phyloP scores from a whole-genome alignment of 352 stramenopile genomes.

The Pseudoperonospora humuli region DNA sequence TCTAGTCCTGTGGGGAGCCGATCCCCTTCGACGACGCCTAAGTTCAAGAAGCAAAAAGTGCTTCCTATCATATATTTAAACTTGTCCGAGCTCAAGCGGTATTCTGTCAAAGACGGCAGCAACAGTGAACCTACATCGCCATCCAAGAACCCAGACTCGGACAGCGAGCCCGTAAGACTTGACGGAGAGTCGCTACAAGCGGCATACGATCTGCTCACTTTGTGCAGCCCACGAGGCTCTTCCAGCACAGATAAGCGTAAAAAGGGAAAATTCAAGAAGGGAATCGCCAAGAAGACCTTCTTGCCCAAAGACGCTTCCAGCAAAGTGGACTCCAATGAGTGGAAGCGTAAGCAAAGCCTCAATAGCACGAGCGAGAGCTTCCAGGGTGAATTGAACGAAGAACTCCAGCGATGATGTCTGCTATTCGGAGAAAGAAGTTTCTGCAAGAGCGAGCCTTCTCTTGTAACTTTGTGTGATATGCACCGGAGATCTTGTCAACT shows the following conservation, averaged over 20 bases:
- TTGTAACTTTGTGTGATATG: too few species aligned
- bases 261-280: slow-evolving; percentile 1
- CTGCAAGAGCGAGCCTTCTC: too few species aligned
- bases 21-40: slow-evolving; percentile 25
- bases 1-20: slow-evolving; percentile 22
- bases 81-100: slow-evolving; percentile 51
- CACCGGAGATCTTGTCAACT: too few species aligned
- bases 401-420: too few species aligned
- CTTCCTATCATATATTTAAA: slow-evolving; percentile 82
- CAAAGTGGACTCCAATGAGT: background rate
- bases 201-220: slow-evolving; percentile 58
- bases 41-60: slow-evolving; percentile 46
- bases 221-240: slow-evolving; percentile 25
- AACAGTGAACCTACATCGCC: slow-evolving; percentile 13
- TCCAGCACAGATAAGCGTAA: slow-evolving; percentile 8
- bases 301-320: background rate
- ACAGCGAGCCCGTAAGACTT: slow-evolving; percentile 30
- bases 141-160: slow-evolving; percentile 13
- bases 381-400: too few species aligned
- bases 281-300: background rate
- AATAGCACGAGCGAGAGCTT: too few species aligned
- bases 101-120: slow-evolving; percentile 7
- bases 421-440: too few species aligned
- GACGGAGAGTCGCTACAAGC: slow-evolving; percentile 65
- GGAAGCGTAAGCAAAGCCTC: too few species aligned